Evolutionary conservation across 2,329 filamentous ascomycete genomes (phyloP).

Genomic region (Aspergillus cejpii): DNA sequence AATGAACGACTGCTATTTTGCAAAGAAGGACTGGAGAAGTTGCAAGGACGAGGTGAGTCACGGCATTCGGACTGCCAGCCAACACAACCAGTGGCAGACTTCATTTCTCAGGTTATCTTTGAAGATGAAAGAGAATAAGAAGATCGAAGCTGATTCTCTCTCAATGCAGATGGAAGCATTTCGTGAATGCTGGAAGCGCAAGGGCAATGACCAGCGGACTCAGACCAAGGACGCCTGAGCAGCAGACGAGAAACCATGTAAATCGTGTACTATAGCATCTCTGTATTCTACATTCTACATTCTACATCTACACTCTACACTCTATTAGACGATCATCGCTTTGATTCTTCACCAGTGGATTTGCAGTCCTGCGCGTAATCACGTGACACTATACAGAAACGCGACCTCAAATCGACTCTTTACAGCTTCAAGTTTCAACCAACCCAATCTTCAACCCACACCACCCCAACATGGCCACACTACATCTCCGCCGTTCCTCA

Average conservation of each 20-base stretch:
- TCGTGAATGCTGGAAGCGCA: conserved; percentile 80
- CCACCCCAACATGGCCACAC: conserved; percentile 20
- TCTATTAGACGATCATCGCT: too few species aligned
- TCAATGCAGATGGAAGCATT: conserved; percentile 76
- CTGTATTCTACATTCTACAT: conserved; percentile 5
- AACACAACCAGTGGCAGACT: too few species aligned
- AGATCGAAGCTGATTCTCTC: not conserved
- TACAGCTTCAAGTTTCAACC: conserved; percentile 2
- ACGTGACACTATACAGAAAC: conserved; percentile 21
- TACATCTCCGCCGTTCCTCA: conserved; percentile 17
- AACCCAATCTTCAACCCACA: not conserved
- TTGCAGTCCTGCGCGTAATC: conserved; percentile 13
- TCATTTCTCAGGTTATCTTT: too few species aligned
- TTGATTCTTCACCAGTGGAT: too few species aligned
- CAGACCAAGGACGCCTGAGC: conserved; percentile 60
- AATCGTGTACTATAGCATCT: not conserved
- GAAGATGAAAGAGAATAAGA: too few species aligned
- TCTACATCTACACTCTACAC: too few species aligned
- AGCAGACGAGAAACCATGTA: not conserved
- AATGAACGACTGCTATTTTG: conserved; percentile 92
- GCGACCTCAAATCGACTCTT: not conserved
- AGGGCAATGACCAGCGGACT: conserved; percentile 80
- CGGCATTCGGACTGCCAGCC: too few species aligned
- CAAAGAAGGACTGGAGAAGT: conserved; percentile 89
- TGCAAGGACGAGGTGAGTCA: conserved; percentile 77